Evolutionary conservation across 1,139 yeast genomes (phyloP), one percentile per base, ranked within the genome.

Genomic region (Insectozyma bohioensis): DNA sequence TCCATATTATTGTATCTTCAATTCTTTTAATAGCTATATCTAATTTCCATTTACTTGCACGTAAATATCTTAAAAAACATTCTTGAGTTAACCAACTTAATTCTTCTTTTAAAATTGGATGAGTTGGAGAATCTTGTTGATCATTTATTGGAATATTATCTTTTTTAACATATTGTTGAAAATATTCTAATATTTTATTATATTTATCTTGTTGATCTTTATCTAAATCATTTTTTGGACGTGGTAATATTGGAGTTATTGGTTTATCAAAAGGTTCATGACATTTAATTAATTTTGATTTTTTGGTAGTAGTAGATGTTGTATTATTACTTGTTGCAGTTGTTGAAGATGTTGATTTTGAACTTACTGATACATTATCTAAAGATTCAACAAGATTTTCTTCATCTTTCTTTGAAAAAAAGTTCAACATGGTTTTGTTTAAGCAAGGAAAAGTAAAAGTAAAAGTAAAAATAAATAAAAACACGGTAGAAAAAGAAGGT

Each of bases 51-150:
- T 87, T 90, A 30, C 95, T 81, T 9, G 97, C 98, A 31, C 96
- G 72, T 36, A 90, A 64, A 51, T 90, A 92, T 50, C 98, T 72
- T 49, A 87, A 61, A 36, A 92, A 70, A 52, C 97, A 92, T 54
- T 92, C 97, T 46, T 82, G 74, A 3, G 96, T 85, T 33, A 92
- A 64, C 97, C 97, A 92, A 1, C 95, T 85, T 51, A 77, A 78
- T 55, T 92, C 97, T 37, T 67, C 75, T 11, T 64, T 75, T 12
- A 55, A 37, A 4, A 63, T 37, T 1, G 57, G 52, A 35, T 54
- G 53, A 2, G 46, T 47, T 4, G 43, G 39, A 4, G 61, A 52
- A 7, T 43, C 46, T 6, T 44, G 36, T 16, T 37, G 40, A 14
- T 54, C 62, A 33, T 41, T 49, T 1, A 53, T 49, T 3, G 63